Base-by-base conservation (phyloP, 2,329 filamentous ascomycete genomes). In the Calonectria honghensis region DNA sequence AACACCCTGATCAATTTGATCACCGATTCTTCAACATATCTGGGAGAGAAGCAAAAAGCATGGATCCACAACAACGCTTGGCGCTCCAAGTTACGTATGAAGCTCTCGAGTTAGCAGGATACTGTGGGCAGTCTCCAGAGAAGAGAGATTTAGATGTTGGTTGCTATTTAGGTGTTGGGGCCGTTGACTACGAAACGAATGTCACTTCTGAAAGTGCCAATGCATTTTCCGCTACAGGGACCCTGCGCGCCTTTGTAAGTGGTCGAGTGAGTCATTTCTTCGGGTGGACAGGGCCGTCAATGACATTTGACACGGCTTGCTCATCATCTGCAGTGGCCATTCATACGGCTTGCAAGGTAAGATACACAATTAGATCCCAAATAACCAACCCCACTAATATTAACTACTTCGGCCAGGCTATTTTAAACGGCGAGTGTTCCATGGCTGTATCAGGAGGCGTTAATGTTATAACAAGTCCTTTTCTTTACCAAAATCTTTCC, bases 271-370 rank as follows among this genome's bases (percentile, higher is more conserved):
- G 51, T 29, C 51, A 54, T 32, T 54, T 54, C 16, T 54, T 54
- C 27, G 51, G 51, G 6, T 54, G 51, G 51, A 54, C 51, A 20
- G 51, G 51, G 6, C 51, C 51, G 29, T 54, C 51, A 32, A 54
- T 54, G 13, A 54, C 51, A 32, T 54, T 54, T 32, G 51, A 54
- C 29, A 54, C 51, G 14, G 51, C 51, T 32, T 54, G 51, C 6
- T 54, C 51, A 54, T 54, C 51, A 54, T 54, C 51, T 32, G 51
- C 51, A 32, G 51, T 54, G 1, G 51, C 51, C 27, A 54, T 54
- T 32, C 51, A 54, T 20, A 54, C 51, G 18, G 51, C 51, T 16
- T 54, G 51, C 27, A 54, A 54, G 14, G 51, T 54, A 32, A 32
- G 50, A 31, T 29, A 9, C 7, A 5, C 48, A 27, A 24, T 11